Conservation (phyloP, 2,329 filamentous ascomycete genomes). For the Botryotinia globosa region DNA sequence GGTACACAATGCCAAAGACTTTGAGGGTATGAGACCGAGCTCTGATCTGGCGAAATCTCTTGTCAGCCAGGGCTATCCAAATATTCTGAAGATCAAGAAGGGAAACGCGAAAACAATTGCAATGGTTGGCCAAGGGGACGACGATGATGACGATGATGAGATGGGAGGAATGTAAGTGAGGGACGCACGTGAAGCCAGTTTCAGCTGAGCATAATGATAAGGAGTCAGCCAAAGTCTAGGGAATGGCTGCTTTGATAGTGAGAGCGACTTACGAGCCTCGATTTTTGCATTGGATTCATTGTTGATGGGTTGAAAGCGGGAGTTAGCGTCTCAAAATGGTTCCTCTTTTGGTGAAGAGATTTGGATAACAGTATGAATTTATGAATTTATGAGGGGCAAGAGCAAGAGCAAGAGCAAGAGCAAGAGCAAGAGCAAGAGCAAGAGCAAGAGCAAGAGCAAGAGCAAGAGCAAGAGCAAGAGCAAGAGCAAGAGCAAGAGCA, state of each 20-base stretch:
- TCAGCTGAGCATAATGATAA: background rate
- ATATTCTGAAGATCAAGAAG: conserved; percentile 79
- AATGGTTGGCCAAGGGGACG: conserved; percentile 38
- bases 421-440: background rate
- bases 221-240: background rate
- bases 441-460: background rate
- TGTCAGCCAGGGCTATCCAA: conserved; percentile 68
- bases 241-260: background rate
- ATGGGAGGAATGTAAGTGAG: conserved; percentile 23
- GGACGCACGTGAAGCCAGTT: background rate
- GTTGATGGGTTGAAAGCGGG: background rate
- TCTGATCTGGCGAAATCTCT: conserved; percentile 70
- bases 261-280: background rate
- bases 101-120: conserved; percentile 62
- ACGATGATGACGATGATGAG: conserved; percentile 31
- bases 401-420: too few relatives aligned
- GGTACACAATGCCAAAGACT: conserved; percentile 82
- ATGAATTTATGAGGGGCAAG: conserved; percentile 10
- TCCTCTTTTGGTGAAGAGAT: conserved; percentile 6
- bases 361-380: background rate
- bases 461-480: background rate
- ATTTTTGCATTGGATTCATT: background rate
- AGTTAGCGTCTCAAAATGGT: conserved; percentile 11
- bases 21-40: conserved; percentile 78
- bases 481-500: background rate